Evolutionary conservation across 83 land plant genomes (phyloP), one percentile per base, ranked within the genome.

Genomic region (Picea abies): DNA sequence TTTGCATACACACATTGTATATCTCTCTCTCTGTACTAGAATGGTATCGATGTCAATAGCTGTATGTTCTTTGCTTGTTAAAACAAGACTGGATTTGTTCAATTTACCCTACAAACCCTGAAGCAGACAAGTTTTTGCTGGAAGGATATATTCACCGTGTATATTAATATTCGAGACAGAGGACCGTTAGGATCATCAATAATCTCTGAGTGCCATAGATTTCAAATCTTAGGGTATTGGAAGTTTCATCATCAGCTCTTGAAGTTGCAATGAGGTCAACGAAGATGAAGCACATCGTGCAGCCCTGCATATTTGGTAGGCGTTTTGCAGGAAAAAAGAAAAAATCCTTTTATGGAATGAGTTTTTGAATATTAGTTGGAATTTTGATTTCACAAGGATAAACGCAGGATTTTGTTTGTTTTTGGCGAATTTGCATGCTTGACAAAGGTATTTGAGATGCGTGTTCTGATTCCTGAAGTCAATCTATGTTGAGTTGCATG

Each of bases 251-350:
- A 47, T 73, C 58, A 73, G 47, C 56, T 41, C 26, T 73, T 73
- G 58, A 73, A 73, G 47, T 73, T 73, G 26, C 26, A 19, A 73
- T 73, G 77, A 52, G 77, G n/a, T 73, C 77, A n/a, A 23, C 77
- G 15, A 73, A 52, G 58, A 44, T 44, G 58, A 73, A 73, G 58
- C 77, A 73, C 44, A 73, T 73, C 7, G 58, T 73, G 77, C 77
- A 73, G 41, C 77, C 77, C 56, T 73, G 77, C 77, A 73, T 73
- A 41, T 73, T 73, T 47, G 77, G 77, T 73, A 73, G 58, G 77
- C 16, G 10, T 44, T 73, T 47, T 22, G 39, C 22, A 41, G 10
- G 4, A 23, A 12, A 10, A n/a, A 15, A 19, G 7, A 5, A 17
- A 71, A 71, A 71, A 19, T 17, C 47, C 3, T 71, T 7, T 37